Percentiles rank a stretch among this genome's conserved stretches.
Conservation (phyloP, 2,329 filamentous ascomycete genomes). For the Penicillium concentricum region DNA sequence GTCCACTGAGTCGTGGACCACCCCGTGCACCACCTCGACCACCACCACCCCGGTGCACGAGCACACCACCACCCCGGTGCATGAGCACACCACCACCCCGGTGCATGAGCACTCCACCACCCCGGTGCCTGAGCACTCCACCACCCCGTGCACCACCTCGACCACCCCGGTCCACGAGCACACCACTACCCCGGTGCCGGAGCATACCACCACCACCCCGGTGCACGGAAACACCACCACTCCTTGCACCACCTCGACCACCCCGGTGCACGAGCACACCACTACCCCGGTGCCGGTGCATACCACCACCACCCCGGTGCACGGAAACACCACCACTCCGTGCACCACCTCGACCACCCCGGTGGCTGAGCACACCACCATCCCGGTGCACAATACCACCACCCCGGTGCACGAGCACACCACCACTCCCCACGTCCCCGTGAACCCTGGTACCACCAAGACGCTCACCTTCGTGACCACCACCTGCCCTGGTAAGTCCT, state of each 20-base stretch:
- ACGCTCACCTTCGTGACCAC: conserved; percentile 37
- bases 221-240: neutral
- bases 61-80: neutral
- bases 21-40: conserved; percentile 6
- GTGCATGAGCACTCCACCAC: neutral
- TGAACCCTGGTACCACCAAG: conserved; percentile 26
- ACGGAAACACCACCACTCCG: conserved; percentile 4
- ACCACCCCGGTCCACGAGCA: neutral
- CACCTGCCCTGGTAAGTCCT: conserved; percentile 32
- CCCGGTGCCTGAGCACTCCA: neutral
- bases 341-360: conserved; percentile 1
- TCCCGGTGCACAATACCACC: neutral
- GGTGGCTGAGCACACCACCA: neutral
- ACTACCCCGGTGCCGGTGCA: neutral
- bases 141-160: conserved; percentile 7
- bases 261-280: neutral
- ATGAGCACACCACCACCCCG: neutral
- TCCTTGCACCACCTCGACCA: conserved; percentile 4
- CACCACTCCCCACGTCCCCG: conserved; percentile 16
- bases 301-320: neutral
- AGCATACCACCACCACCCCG: neutral
- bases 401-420: conserved; percentile 1
- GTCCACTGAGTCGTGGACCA: conserved; percentile 4
- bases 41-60: neutral
- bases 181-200: neutral